Conservation (phyloP, 148 eudicot species). For the Vaccinium darrowii region DNA sequence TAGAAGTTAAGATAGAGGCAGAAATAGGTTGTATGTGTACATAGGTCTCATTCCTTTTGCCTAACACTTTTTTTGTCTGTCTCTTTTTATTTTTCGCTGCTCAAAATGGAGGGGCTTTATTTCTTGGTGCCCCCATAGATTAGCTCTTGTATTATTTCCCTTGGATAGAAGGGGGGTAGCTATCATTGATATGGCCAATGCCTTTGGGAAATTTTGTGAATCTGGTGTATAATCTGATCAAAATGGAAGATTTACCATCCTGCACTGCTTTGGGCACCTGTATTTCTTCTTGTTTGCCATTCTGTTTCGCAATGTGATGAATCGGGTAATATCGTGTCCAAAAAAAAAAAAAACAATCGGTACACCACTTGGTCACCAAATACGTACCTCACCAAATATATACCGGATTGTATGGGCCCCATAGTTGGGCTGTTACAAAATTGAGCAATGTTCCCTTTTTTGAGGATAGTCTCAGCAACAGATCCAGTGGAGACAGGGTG, state of each 20-base stretch:
- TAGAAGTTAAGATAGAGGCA: constrained; percentile 50
- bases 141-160: constrained; percentile 54
- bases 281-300: neutral
- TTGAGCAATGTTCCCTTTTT: no score
- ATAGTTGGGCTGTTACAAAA: neutral
- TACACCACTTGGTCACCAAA: no score
- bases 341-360: no score
- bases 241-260: constrained; percentile 24
- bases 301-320: neutral
- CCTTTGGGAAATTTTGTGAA: constrained; percentile 75
- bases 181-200: constrained; percentile 59
- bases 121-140: constrained; percentile 50
- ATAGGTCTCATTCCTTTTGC: constrained; percentile 48
- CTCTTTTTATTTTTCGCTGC: constrained; percentile 21
- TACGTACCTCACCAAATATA: no score
- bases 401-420: no score
- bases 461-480: no score
- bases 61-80: constrained; percentile 14
- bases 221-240: constrained; percentile 36
- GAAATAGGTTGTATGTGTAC: constrained; percentile 75
- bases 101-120: constrained; percentile 45
- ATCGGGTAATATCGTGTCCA: neutral
- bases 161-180: constrained; percentile 30
- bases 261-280: constrained; percentile 13
- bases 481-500: no score